Base-by-base conservation (phyloP, 345 rosid species). In the Arabis alpina region DNA sequence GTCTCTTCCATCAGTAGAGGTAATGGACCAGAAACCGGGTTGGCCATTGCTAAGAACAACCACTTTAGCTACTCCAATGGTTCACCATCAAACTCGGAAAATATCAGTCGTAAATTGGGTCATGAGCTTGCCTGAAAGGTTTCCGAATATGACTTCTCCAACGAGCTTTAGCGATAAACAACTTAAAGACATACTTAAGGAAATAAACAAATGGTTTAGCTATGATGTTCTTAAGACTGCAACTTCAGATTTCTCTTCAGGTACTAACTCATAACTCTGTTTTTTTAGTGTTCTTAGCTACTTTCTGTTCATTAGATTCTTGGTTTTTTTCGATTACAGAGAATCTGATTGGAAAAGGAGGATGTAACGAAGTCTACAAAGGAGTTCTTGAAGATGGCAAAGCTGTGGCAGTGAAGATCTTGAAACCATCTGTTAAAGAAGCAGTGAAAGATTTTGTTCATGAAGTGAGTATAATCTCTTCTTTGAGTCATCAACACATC, bases 21-120 rank as follows among this genome's bases (percentile, higher is more conserved):
- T 76, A 19, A 15, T 82, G 51, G 93, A 89, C 54, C 75, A 64
- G 47, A 84, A 59, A 73, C 97, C 93, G 0, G 97, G 99, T 44
- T 91, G 97, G 96, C 99, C 99, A 7, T 78, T 94, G 42, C 85
- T 88, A 9, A 79, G 80, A 51, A 80, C 81, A 73, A 72, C 81
- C 43, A 79, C 64, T 75, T 74, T 76, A 16, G 82, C 55, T 50
- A 42, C 66, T 75, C 84, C 83, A 27, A 53, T 69, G 72, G 75
- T 76, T 23, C 50, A 54, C 51, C 78, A 78, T 2, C 68, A 78
- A 10, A 81, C 63, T 59, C 28, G 86, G 79, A 75, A 78, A 8
- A 36, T 81, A 62, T 85, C 99, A 12, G 96, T 88, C 30, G 95
- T 88, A 19, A 82, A 88, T 68, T 94, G 99, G 99, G 90, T 84